Evolutionary conservation across 2,329 filamentous ascomycete genomes (phyloP).

Genomic region (Thielaviopsis punctulata): DNA sequence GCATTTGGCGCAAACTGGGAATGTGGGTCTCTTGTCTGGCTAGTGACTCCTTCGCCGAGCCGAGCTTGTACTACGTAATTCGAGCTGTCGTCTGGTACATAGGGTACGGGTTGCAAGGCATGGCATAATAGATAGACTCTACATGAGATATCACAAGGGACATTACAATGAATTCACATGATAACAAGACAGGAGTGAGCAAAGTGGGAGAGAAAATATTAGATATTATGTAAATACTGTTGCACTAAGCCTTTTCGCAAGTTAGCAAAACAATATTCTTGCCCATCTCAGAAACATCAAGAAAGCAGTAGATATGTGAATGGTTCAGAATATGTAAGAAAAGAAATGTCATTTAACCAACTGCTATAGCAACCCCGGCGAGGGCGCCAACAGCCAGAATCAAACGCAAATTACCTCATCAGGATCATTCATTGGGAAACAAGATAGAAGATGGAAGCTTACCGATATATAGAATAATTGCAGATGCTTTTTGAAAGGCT

Average conservation of each 20-base stretch:
- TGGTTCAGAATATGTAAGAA: slow-evolving; percentile 97
- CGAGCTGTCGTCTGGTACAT: not conserved
- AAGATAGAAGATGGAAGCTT: slow-evolving; percentile 14
- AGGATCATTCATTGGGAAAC: slow-evolving; percentile 24
- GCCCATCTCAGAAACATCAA: not conserved
- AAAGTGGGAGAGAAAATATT: no score
- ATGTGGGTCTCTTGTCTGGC: not conserved
- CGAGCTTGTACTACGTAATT: not conserved
- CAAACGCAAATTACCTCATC: slow-evolving; percentile 99
- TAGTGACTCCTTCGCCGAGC: not conserved
- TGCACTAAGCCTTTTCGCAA: not conserved
- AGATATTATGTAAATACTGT: no score
- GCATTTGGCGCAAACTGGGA: not conserved
- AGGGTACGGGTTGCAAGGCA: not conserved
- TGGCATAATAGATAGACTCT: not conserved
- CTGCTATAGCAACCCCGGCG: slow-evolving; percentile 79
- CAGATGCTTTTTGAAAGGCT: no score
- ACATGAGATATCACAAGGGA: not conserved
- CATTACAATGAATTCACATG: not conserved
- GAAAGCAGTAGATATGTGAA: not conserved
- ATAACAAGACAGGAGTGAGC: no score
- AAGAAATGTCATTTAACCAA: slow-evolving; percentile 67
- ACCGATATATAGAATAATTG: no score
- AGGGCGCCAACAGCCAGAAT: slow-evolving; percentile 67
- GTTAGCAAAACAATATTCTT: no score